Conservation (phyloP, 2,329 filamentous ascomycete genomes). For the Colletotrichum sp. region DNA sequence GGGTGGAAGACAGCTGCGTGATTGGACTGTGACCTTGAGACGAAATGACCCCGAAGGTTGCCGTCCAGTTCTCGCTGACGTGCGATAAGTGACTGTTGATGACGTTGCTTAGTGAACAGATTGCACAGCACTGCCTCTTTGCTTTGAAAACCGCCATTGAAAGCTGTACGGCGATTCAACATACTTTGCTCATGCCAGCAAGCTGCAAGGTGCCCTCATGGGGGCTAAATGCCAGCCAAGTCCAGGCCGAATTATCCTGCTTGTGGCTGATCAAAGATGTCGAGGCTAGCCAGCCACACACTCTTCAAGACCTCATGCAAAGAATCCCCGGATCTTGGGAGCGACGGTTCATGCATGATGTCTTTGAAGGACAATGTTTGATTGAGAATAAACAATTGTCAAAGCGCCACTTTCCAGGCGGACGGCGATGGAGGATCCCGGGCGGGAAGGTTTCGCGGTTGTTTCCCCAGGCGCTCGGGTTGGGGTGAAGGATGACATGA, state of each 20-base stretch:
- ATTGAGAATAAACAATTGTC: neutral
- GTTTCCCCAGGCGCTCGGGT: conserved; percentile 14
- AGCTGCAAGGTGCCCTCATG: neutral
- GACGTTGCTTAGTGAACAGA: neutral
- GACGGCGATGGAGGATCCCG: neutral
- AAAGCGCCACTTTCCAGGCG: neutral
- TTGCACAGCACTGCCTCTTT: neutral
- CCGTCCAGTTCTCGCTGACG: neutral
- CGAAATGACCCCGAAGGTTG: neutral
- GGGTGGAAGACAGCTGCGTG: neutral
- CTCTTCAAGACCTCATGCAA: neutral
- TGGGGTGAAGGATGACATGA: neutral
- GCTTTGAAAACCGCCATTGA: neutral
- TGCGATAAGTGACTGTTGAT: neutral
- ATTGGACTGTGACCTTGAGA: neutral
- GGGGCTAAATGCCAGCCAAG: no score
- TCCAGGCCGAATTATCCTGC: neutral
- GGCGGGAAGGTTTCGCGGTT: neutral
- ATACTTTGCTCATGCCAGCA: neutral
- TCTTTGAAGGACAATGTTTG: neutral
- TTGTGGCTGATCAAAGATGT: neutral
- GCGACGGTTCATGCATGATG: conserved; percentile 2
- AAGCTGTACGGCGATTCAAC: neutral
- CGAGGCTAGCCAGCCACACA: neutral
- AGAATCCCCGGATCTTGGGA: neutral